Evolutionary conservation across 495 filamentous ascomycete species (phyloP).

Genomic region (Penicillium samsonianum): DNA sequence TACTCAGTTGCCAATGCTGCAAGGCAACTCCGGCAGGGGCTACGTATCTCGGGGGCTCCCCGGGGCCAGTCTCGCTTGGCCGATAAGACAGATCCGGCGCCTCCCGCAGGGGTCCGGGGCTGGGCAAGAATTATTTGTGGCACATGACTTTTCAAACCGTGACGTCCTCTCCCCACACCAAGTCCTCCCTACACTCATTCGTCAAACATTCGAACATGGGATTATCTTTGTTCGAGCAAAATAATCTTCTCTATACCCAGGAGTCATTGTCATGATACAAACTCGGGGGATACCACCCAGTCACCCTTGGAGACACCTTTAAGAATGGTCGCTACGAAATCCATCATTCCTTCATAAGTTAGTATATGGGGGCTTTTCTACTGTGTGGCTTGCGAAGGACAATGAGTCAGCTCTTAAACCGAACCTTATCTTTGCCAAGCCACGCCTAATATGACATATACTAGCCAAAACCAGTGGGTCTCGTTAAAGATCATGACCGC

Average conservation of each 20-base stretch:
- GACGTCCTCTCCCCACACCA: no score
- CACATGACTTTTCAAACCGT: no score
- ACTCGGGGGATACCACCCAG: conserved; percentile 77
- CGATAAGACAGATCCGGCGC: no score
- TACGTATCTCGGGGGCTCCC: no score
- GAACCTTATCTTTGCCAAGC: background rate
- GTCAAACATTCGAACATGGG: conserved; percentile 4
- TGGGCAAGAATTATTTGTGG: no score
- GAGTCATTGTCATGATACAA: conserved; percentile 25
- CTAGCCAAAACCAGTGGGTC: conserved; percentile 34
- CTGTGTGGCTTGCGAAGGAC: conserved; percentile 69
- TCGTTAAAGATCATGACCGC: conserved; percentile 40
- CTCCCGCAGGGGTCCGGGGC: no score
- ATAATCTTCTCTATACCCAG: conserved; percentile 42
- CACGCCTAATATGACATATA: conserved; percentile 17
- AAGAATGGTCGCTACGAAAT: conserved; percentile 82
- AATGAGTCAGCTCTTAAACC: conserved; percentile 15
- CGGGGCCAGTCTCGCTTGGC: no score
- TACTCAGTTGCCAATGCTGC: no score
- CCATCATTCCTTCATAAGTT: conserved; percentile 76
- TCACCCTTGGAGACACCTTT: conserved; percentile 79
- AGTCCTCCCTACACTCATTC: no score
- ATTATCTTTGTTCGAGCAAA: conserved; percentile 13
- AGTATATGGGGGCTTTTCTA: conserved; percentile 86
- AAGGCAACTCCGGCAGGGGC: no score